Evolutionary conservation across 2,329 filamentous ascomycete genomes (phyloP).

Genomic region (Dactylonectria macrodidyma): DNA sequence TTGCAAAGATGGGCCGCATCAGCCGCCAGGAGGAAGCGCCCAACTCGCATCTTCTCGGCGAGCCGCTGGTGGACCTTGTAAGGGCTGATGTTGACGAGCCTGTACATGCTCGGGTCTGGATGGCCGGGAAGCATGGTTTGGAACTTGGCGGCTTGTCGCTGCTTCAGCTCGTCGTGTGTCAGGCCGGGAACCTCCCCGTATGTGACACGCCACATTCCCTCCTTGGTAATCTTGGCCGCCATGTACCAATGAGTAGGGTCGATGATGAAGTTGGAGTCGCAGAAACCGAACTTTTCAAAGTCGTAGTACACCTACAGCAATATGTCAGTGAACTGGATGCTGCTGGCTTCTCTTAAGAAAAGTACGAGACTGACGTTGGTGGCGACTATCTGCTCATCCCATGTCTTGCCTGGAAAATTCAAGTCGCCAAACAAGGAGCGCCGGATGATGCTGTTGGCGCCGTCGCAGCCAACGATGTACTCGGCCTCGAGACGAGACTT

Average conservation of each 20-base stretch:
- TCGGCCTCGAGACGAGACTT: neutral
- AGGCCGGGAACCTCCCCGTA: conserved; percentile 72
- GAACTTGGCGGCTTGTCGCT: conserved; percentile 69
- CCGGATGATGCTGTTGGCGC: conserved; percentile 3
- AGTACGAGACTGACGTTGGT: neutral
- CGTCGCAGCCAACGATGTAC: conserved; percentile 13
- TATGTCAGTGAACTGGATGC: neutral
- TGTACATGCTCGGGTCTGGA: conserved; percentile 56
- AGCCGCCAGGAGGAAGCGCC: conserved; percentile 69
- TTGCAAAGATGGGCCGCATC: conserved; percentile 73
- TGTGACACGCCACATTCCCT: conserved; percentile 74
- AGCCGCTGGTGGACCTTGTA: conserved; percentile 75
- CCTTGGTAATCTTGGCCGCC: conserved; percentile 71
- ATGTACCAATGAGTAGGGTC: conserved; percentile 73
- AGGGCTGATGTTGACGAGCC: conserved; percentile 69
- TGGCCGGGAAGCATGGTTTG: conserved; percentile 47
- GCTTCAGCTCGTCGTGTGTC: conserved; percentile 65
- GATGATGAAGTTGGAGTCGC: conserved; percentile 73
- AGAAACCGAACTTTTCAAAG: conserved; percentile 68
- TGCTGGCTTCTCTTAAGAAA: neutral
- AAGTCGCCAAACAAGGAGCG: conserved; percentile 10
- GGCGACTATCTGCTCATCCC: conserved; percentile 10
- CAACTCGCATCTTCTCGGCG: conserved; percentile 70
- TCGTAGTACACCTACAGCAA: conserved; percentile 70
- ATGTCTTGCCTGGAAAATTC: conserved; percentile 12